Base-by-base conservation (phyloP, 306 rosid genomes). In the Hippophae tibetana region DNA sequence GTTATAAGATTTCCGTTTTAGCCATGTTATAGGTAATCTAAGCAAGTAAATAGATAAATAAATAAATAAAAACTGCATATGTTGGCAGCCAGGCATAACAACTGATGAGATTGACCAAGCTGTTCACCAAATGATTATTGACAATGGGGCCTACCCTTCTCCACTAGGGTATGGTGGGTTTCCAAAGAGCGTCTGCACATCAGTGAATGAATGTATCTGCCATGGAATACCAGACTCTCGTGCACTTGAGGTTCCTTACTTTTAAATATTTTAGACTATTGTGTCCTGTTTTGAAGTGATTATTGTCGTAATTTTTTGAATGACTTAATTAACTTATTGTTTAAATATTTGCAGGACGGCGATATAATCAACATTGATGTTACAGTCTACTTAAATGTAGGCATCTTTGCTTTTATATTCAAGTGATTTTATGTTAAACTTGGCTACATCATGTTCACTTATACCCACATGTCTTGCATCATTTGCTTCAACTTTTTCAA, bases 141-240 rank as follows among this genome's bases (percentile, higher is more conserved):
- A 92, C 54, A 92, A 88, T 38, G 90, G 90, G 46, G 99, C 99
- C 68, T 92, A 88, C 74, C 96, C 96, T 0, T 92, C 99, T 40
- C 99, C 95, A 58, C 88, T 92, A 45, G 99, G 96, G 54, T 92
- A 92, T 52, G 89, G 93, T 64, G 89, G 89, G 54, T 92, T 92
- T 79, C 99, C 95, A 41, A 92, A 92, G 85, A 92, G 99, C 60
- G 93, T 92, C 44, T 88, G 99, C 83, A 92, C 99, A 47, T 92
- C 99, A 54, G 85, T 92, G 69, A 92, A 92, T 75, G 99, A 92
- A 72, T 88, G 96, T 71, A 88, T 88, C 52, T 88, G 95, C 84
- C 99, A 88, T 67, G 95, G 96, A 73, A 88, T 88, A 71, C 96
- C 99, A 58, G 99, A 92, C 84, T 85, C 90, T 42, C 76, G 86